These are phyloP conservation scores for Coemansia sp. DNA, from an alignment of 192 early-diverging fungal genomes.

Conservation along the genomic window DNA sequence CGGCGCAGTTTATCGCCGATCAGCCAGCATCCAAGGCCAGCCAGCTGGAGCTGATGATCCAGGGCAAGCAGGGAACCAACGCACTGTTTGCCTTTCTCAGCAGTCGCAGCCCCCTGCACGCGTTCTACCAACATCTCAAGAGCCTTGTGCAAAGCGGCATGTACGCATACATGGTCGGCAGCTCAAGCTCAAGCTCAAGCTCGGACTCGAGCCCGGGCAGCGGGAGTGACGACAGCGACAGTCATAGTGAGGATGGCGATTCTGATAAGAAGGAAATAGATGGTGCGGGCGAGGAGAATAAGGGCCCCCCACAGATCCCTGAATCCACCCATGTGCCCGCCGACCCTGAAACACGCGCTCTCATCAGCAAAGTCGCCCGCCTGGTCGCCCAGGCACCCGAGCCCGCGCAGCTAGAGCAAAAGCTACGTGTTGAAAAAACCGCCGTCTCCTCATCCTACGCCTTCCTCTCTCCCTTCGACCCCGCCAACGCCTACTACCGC, in stretches of 20 bases:
- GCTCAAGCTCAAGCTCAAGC: slow-evolving; percentile 14
- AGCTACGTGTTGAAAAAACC: slow-evolving; percentile 24
- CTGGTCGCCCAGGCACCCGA: slow-evolving; percentile 18
- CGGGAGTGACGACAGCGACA: not conserved
- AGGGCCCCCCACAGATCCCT: not conserved
- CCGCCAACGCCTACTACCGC: slow-evolving; percentile 15
- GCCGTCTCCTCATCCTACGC: slow-evolving; percentile 10
- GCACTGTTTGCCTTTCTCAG: slow-evolving; percentile 69
- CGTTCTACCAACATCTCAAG: slow-evolving; percentile 68
- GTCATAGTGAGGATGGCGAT: not conserved
- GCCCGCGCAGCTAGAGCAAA: slow-evolving; percentile 14
- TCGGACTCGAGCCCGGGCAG: not conserved
- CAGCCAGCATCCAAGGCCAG: slow-evolving; percentile 45
- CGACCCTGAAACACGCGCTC: not conserved
- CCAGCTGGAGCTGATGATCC: slow-evolving; percentile 67
- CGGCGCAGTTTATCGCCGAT: slow-evolving; percentile 62
- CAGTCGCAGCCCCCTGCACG: slow-evolving; percentile 53
- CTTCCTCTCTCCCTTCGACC: slow-evolving; percentile 24
- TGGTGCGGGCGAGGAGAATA: not conserved
- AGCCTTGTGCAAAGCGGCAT: slow-evolving; percentile 61
- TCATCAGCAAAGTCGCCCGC: slow-evolving; percentile 25
- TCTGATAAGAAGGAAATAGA: not conserved
- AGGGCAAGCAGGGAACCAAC: slow-evolving; percentile 71
- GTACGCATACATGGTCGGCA: slow-evolving; percentile 39
- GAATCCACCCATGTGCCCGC: slow-evolving; percentile 4